Evolutionary conservation across 2,329 filamentous ascomycete genomes (phyloP).

Genomic region (Ophiostoma quercus): DNA sequence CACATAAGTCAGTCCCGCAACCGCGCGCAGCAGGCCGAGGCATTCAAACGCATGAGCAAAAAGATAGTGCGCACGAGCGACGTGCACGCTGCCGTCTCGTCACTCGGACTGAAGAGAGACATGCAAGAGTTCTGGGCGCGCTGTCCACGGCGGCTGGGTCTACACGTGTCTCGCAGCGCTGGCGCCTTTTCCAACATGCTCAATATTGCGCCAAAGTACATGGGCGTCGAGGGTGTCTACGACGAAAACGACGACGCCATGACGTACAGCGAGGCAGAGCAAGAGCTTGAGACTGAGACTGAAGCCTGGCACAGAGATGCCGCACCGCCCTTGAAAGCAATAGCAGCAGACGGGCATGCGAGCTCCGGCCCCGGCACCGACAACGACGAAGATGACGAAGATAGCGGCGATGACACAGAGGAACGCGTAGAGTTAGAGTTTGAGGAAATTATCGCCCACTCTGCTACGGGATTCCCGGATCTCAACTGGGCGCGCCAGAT

Average conservation of each 20-base stretch:
- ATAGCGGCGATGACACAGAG: neutral
- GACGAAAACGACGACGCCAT: slow-evolving; percentile 21
- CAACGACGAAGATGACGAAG: slow-evolving; percentile 21
- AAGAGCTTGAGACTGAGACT: slow-evolving; percentile 11
- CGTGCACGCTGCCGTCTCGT: slow-evolving; percentile 46
- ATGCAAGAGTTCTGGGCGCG: slow-evolving; percentile 43
- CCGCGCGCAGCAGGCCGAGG: slow-evolving; percentile 42
- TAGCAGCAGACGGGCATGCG: neutral
- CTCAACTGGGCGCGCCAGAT: slow-evolving; percentile 8
- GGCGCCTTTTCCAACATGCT: slow-evolving; percentile 12
- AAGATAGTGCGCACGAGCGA: slow-evolving; percentile 41
- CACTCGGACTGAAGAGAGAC: slow-evolving; percentile 41
- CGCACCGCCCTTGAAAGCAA: slow-evolving; percentile 15
- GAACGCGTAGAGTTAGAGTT: slow-evolving; percentile 33
- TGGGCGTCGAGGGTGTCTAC: slow-evolving; percentile 14
- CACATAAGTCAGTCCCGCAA: slow-evolving; percentile 67
- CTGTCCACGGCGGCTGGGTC: slow-evolving; percentile 45
- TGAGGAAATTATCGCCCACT: slow-evolving; percentile 41
- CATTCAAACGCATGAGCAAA: slow-evolving; percentile 29
- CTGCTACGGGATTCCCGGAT: slow-evolving; percentile 40
- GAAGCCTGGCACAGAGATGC: neutral
- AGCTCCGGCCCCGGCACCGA: neutral
- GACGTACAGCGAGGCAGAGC: slow-evolving; percentile 23
- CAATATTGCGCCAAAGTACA: neutral
- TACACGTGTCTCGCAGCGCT: slow-evolving; percentile 42